Conservation (phyloP, 345 rosid species). For the Populus tremula region DNA sequence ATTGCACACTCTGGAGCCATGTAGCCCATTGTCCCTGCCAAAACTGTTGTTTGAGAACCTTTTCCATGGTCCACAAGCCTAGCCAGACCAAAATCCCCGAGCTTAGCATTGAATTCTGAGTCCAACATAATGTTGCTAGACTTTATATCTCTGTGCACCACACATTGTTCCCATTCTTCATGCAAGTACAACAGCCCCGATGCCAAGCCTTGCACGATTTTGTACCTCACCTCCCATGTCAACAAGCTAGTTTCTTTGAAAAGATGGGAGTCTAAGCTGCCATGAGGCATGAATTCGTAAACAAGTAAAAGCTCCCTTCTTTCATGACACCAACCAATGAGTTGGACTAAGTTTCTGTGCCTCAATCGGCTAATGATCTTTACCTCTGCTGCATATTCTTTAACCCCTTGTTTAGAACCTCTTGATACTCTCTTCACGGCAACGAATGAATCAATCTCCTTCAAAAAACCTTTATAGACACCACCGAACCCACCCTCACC, state of each 20-base stretch:
- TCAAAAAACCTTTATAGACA: slow-evolving; percentile 45
- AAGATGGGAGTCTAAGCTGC: slow-evolving; percentile 52
- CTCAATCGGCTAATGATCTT: slow-evolving; percentile 50
- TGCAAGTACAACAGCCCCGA: slow-evolving; percentile 49
- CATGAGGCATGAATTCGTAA: slow-evolving; percentile 50
- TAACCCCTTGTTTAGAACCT: slow-evolving; percentile 44
- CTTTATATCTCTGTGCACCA: slow-evolving; percentile 34
- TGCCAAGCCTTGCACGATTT: slow-evolving; percentile 44
- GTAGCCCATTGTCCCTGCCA: slow-evolving; percentile 44
- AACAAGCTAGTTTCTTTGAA: slow-evolving; percentile 28
- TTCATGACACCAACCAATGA: slow-evolving; percentile 57
- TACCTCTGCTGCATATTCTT: slow-evolving; percentile 47
- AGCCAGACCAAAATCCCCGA: slow-evolving; percentile 53
- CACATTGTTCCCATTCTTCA: slow-evolving; percentile 57
- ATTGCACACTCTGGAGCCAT: no score
- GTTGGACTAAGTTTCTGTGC: slow-evolving; percentile 52
- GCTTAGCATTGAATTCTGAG: slow-evolving; percentile 47
- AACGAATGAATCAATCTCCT: slow-evolving; percentile 12
- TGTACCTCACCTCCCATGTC: slow-evolving; percentile 39
- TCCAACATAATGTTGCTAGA: slow-evolving; percentile 52
- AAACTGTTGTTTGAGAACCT: slow-evolving; percentile 42
- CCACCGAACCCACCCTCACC: slow-evolving; percentile 65
- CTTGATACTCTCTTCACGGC: slow-evolving; percentile 54
- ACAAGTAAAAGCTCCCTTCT: slow-evolving; percentile 47
- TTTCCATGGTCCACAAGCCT: slow-evolving; percentile 34